Conservation (phyloP, 805 yeast species). For the Metschnikowia lachancei region DNA sequence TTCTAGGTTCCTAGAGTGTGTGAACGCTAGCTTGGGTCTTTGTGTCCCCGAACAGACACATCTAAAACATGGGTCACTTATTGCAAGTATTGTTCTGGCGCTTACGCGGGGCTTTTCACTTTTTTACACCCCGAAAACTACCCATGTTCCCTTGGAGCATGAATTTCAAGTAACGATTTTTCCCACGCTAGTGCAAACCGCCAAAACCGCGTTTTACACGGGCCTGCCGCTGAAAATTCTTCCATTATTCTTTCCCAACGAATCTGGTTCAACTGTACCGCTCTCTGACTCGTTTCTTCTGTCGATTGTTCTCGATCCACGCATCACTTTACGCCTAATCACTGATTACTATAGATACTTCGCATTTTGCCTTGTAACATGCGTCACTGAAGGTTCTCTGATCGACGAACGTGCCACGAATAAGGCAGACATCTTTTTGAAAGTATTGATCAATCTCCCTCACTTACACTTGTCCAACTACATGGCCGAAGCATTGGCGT, state of each 20-base stretch:
- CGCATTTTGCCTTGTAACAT: slow-evolving; percentile 17
- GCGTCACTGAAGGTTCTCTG: slow-evolving; percentile 5
- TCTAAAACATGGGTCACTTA: slow-evolving; percentile 3
- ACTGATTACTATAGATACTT: slow-evolving; percentile 17
- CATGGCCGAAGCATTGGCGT: slow-evolving; percentile 1
- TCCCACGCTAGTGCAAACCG: slow-evolving; percentile 6
- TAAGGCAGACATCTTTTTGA: slow-evolving; percentile 15
- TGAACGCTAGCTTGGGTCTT: background rate
- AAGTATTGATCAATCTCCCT: slow-evolving; percentile 17
- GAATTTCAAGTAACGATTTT: slow-evolving; percentile 2
- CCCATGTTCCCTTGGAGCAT: background rate
- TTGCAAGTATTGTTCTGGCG: background rate
- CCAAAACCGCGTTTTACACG: slow-evolving; percentile 7
- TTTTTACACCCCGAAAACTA: background rate
- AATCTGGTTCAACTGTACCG: background rate
- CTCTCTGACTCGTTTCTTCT: slow-evolving; percentile 10
- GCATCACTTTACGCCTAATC: slow-evolving; percentile 6
- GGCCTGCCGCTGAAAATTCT: slow-evolving; percentile 12
- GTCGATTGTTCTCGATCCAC: slow-evolving; percentile 6
- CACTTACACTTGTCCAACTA: slow-evolving; percentile 15
- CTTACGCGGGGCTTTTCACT: background rate
- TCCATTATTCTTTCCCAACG: slow-evolving; percentile 6
- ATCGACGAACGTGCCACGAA: slow-evolving; percentile 11
- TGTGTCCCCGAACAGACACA: background rate
- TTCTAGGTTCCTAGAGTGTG: background rate